A percentile compares a stretch with the other conserved stretches of the same genome.
Evolutionary conservation across 257 asterid species (phyloP).

Genomic region (Solanum peruvianum): DNA sequence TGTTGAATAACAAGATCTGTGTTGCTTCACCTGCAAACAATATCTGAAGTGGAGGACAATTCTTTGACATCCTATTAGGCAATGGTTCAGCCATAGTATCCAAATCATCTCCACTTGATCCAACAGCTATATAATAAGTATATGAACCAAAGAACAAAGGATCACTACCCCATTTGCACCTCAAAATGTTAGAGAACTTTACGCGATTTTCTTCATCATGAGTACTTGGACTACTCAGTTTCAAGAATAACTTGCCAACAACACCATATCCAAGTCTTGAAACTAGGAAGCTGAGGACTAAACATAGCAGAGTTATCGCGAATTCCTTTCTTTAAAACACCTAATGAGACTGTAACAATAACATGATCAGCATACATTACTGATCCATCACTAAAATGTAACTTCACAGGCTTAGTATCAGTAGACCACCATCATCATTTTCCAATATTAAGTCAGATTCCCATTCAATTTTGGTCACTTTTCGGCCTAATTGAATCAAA

Average conservation of each 20-base stretch:
- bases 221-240: neutral
- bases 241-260: slow-evolving; percentile 72
- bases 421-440: neutral
- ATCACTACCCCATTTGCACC: slow-evolving; percentile 76
- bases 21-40: neutral
- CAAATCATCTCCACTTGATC: slow-evolving; percentile 78
- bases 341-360: slow-evolving; percentile 68
- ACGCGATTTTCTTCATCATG: neutral
- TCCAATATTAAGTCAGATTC: neutral
- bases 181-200: slow-evolving; percentile 36
- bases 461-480: slow-evolving; percentile 58
- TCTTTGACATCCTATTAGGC: slow-evolving; percentile 18
- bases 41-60: slow-evolving; percentile 9
- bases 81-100: slow-evolving; percentile 37
- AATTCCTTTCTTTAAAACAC: slow-evolving; percentile 38
- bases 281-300: slow-evolving; percentile 55
- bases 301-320: slow-evolving; percentile 8
- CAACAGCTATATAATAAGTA: slow-evolving; percentile 58
- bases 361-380: slow-evolving; percentile 57
- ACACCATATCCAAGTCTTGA: slow-evolving; percentile 75
- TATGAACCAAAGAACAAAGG: slow-evolving; percentile 80
- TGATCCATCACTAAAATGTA: slow-evolving; percentile 62
- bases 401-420: slow-evolving; percentile 33
- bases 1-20: slow-evolving; percentile 64
- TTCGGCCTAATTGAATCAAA: slow-evolving; percentile 40